Base-by-base conservation (phyloP, 1,284 basidiomycete genomes). In the Marasmius fiardii region DNA sequence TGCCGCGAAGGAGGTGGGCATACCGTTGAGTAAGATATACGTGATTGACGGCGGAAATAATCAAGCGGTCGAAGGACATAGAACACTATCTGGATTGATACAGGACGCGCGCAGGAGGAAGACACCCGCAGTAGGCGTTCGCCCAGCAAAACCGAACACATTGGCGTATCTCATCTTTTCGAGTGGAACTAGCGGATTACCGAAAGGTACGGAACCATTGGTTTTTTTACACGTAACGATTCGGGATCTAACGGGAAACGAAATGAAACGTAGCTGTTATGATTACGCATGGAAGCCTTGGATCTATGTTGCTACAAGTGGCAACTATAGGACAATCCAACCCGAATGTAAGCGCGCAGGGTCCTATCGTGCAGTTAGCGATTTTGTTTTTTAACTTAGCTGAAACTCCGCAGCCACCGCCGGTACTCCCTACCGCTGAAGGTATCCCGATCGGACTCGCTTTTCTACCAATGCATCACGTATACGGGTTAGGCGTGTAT, bases 151-250 rank as follows among this genome's bases (percentile, higher is more conserved):
- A 33, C 75, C 72, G 34, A 70, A 85, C 60, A 88, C 86, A 0
- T 69, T 90, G 1, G 88, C 86, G 0, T 89, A 90, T 67, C 70
- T 92, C 1, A 69, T 87, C 0, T 90, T 90, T 64, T 91, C 88
- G 0, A 91, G 88, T 61, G 89, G 88, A 26, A 91, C 89, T 0
- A 89, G 79, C 56, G 89, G 89, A 1, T 69, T 85, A 3, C 88
- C 89, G 0, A 91, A 91, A 78, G 88, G 88, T 86, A 33, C 49
- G 65, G 57, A 21, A 11, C 53, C 16, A 5, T 28, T 52, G 1
- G 28, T 28, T 51, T 50, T 35, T 11, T 7, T 31, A 1, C n/a
- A n/a, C n/a, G n/a, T n/a, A n/a, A n/a, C n/a, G n/a, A n/a, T n/a
- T n/a, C n/a, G n/a, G n/a, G n/a, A n/a, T n/a, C 45, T 14, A 14